These are phyloP conservation scores for Phytophthora cajani DNA, from an alignment of 352 stramenopile species.

Conservation along the genomic window DNA sequence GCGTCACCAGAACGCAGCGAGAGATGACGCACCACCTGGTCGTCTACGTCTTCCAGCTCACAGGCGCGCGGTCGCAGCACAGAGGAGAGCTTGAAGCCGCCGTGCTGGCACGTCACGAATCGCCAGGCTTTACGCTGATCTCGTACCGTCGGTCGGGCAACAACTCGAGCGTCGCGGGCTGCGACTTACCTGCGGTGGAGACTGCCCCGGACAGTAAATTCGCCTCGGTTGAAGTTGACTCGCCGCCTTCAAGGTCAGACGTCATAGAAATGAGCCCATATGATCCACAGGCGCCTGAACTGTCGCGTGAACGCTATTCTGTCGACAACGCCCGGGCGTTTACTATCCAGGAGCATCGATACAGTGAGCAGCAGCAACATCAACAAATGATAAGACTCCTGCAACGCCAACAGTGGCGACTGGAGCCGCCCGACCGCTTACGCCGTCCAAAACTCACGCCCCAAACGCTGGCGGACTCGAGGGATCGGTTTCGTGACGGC, in stretches of 20 bases:
- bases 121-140: conserved; percentile 41
- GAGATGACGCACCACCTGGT: conserved; percentile 56
- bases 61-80: conserved; percentile 1
- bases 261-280: conserved; percentile 15
- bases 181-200: conserved; percentile 22
- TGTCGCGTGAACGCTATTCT: not conserved
- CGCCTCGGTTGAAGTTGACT: conserved; percentile 4
- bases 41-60: conserved; percentile 47
- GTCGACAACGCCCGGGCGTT: not conserved
- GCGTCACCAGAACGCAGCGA: conserved; percentile 49
- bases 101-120: conserved; percentile 46
- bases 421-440: not conserved
- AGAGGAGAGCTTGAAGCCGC: conserved; percentile 15
- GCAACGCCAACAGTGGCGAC: not conserved
- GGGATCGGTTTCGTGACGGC: not conserved
- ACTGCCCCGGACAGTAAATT: conserved; percentile 9
- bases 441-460: not conserved
- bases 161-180: conserved; percentile 10
- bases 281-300: not conserved
- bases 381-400: not conserved
- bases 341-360: not conserved
- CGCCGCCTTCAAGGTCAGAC: not conserved
- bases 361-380: not conserved
- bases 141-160: conserved; percentile 43
- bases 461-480: not conserved